phyloP scores from a whole-genome alignment of 2,329 filamentous ascomycete genomes.

The Helotiales sp. region DNA sequence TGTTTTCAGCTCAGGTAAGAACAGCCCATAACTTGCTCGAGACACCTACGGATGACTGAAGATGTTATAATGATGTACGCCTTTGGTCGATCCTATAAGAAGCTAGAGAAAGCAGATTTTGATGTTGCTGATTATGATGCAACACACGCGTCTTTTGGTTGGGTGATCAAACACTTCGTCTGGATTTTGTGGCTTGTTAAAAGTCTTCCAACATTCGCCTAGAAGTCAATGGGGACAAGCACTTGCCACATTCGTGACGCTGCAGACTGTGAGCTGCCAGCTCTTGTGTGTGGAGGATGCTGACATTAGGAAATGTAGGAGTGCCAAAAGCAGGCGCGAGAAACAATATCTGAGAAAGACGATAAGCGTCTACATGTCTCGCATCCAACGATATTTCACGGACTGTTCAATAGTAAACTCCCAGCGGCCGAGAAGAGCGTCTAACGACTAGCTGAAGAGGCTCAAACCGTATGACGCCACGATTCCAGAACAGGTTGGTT shows the following conservation, averaged over 20 bases:
- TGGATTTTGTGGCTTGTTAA: background rate
- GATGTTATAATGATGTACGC: constrained; percentile 32
- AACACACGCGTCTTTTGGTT: background rate
- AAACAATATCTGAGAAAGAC: background rate
- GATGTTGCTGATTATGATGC: constrained; percentile 6
- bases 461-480: background rate
- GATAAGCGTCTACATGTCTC: background rate
- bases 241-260: background rate
- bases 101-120: constrained; percentile 19
- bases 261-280: background rate
- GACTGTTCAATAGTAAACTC: background rate
- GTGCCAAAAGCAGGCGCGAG: background rate
- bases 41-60: background rate
- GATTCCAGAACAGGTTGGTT: background rate
- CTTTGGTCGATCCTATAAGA: constrained; percentile 21
- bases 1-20: constrained; percentile 17
- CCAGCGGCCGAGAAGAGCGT: background rate
- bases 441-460: background rate
- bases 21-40: background rate
- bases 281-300: background rate
- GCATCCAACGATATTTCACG: constrained; percentile 1
- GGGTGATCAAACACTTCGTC: constrained; percentile 5
- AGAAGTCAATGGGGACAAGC: background rate
- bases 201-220: background rate
- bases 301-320: background rate